Evolutionary conservation across 192 early-diverging fungal species (phyloP).

Genomic region (Jimgerdemannia lactiflua): DNA sequence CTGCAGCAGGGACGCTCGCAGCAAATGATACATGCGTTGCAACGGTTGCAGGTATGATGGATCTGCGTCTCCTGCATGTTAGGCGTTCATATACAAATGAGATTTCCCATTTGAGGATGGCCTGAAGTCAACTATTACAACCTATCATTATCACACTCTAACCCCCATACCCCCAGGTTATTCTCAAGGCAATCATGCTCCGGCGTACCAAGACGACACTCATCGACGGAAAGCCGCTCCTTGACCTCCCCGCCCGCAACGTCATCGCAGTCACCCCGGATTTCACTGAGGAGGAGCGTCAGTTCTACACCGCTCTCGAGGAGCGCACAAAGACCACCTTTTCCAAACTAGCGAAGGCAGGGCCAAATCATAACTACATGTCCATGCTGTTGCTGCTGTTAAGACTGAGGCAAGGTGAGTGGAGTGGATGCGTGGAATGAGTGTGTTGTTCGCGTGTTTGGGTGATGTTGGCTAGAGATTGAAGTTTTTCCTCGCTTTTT

Average conservation of each 20-base stretch:
- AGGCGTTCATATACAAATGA: too few relatives aligned
- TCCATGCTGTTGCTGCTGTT: slow-evolving; percentile 36
- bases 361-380: slow-evolving; percentile 28
- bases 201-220: slow-evolving; percentile 61
- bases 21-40: too few relatives aligned
- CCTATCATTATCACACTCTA: too few relatives aligned
- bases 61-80: too few relatives aligned
- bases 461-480: too few relatives aligned
- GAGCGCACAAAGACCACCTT: slow-evolving; percentile 23
- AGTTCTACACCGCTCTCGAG: slow-evolving; percentile 55
- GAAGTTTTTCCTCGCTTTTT: too few relatives aligned
- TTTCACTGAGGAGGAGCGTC: slow-evolving; percentile 53
- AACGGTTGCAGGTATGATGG: too few relatives aligned
- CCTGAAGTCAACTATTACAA: too few relatives aligned
- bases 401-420: slow-evolving; percentile 36
- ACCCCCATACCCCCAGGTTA: too few relatives aligned
- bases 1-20: slow-evolving; percentile 20
- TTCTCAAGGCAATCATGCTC: slow-evolving; percentile 54
- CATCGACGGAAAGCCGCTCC: slow-evolving; percentile 65
- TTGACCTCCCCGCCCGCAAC: slow-evolving; percentile 56
- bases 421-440: too few relatives aligned
- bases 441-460: too few relatives aligned
- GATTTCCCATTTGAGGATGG: too few relatives aligned
- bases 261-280: slow-evolving; percentile 27
- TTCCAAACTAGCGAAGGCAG: slow-evolving; percentile 9